Base-by-base conservation (phyloP, 768 basidiomycete genomes). In the Solioccasus polychromus region DNA sequence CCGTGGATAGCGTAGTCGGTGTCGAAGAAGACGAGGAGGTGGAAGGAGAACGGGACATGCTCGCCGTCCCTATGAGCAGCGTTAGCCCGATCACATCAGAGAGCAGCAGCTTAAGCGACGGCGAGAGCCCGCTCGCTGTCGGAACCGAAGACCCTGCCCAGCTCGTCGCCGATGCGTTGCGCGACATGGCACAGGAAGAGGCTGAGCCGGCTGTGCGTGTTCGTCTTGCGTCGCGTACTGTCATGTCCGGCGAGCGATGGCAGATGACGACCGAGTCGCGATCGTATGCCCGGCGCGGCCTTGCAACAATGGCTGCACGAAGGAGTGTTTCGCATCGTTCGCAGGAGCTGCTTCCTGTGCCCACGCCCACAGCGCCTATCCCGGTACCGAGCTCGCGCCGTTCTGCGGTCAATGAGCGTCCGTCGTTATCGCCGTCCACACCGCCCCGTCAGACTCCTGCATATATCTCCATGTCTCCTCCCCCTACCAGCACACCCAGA, bases 401-500 rank as follows among this genome's bases (percentile, higher is more conserved):
- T 20, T 26, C 61, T 19, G 17, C 41, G 5, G 23, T 36, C 25
- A 63, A 68, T 15, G 66, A 63, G 14, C 47, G 48, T 14, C 14
- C 29, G 17, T 30, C 51, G 1, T 8, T 44, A 15, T 50, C 57
- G 2, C 66, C 69, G 1, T 57, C 61, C 4, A 70, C 71, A 6
- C 71, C 71, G 0, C 63, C 57, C 2, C 61, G 55, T 38, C 61
- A 62, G 44, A 51, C 54, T 8, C 35, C 63, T 2, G 37, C 56
- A 9, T 56, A 58, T 25, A 11, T 57, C 7, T 47, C 62, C n/a
- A 78, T 80, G 22, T 80, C 80, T 3, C 77, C 81, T 4, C 69
- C 79, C 6, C 78, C 78, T 1, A 63, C 76, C 6, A 73, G 75
- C 40, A 77, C 81, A 1, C 82, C 81, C 8, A 71, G 77, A 31